Conservation (phyloP, 1,284 basidiomycete species). For the Hemileccinum hortonii region DNA sequence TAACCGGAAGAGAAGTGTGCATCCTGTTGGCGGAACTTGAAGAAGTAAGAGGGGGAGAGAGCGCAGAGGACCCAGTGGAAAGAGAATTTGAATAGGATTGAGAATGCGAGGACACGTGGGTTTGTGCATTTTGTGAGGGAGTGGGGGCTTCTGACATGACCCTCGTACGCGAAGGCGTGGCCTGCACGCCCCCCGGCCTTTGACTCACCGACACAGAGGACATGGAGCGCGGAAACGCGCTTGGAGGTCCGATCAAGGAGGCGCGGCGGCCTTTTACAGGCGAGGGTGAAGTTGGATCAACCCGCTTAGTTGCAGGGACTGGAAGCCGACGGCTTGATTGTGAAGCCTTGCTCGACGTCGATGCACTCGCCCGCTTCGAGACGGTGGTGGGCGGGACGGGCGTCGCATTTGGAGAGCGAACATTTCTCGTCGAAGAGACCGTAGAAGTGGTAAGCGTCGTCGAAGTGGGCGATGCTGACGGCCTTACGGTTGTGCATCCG, state of each 20-base stretch:
- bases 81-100: slow-evolving; percentile 22
- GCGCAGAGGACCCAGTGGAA: slow-evolving; percentile 18
- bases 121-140: slow-evolving; percentile 23
- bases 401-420: slow-evolving; percentile 33
- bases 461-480: slow-evolving; percentile 28
- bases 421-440: slow-evolving; percentile 8
- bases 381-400: slow-evolving; percentile 24
- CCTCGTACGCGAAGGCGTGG: slow-evolving; percentile 39
- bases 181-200: slow-evolving; percentile 26
- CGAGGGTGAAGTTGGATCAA: slow-evolving; percentile 25
- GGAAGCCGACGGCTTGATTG: slow-evolving; percentile 24
- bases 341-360: slow-evolving; percentile 19
- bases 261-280: slow-evolving; percentile 27
- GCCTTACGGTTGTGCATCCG: slow-evolving; percentile 44
- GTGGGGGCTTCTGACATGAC: slow-evolving; percentile 32
- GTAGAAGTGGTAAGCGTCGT: slow-evolving; percentile 27
- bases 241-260: slow-evolving; percentile 32
- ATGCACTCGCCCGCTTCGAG: slow-evolving; percentile 17
- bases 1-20: slow-evolving; percentile 17
- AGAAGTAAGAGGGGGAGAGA: slow-evolving; percentile 24
- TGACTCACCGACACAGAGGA: slow-evolving; percentile 29
- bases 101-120: slow-evolving; percentile 22
- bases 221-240: slow-evolving; percentile 30
- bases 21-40: slow-evolving; percentile 24
- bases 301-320: slow-evolving; percentile 19